These are phyloP conservation scores for Orbilia ellipsospora DNA, from an alignment of 2,329 filamentous ascomycete species.

Conservation along the genomic window DNA sequence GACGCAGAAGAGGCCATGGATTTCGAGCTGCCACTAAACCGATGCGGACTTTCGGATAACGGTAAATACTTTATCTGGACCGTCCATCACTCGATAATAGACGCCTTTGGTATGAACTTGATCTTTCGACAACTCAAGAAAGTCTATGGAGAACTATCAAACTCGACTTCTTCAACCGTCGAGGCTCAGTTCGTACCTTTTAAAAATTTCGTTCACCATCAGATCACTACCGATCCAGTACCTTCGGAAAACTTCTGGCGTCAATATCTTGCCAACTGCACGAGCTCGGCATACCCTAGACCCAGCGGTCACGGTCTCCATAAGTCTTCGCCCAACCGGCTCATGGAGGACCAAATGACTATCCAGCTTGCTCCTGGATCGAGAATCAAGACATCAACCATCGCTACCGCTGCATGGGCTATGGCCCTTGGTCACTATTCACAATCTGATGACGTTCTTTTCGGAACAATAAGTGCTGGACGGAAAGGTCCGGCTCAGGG, in stretches of 20 bases:
- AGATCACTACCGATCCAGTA: not conserved
- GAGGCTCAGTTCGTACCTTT: slow-evolving; percentile 6
- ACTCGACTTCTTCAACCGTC: slow-evolving; percentile 6
- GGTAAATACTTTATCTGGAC: slow-evolving; percentile 14
- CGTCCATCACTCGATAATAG: slow-evolving; percentile 2
- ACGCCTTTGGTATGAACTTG: slow-evolving; percentile 7
- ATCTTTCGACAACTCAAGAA: not conserved
- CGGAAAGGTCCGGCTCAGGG: slow-evolving; percentile 12
- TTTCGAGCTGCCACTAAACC: slow-evolving; percentile 12
- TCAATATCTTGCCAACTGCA: slow-evolving; percentile 15
- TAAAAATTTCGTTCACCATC: slow-evolving; percentile 12
- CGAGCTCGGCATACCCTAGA: slow-evolving; percentile 16
- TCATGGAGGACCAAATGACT: slow-evolving; percentile 15
- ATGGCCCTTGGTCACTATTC: slow-evolving; percentile 9
- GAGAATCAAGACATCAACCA: slow-evolving; percentile 18
- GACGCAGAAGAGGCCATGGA: slow-evolving; percentile 19
- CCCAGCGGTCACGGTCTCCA: not conserved
- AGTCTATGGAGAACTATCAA: slow-evolving; percentile 15
- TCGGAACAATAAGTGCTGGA: slow-evolving; percentile 20
- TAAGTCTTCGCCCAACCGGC: slow-evolving; percentile 3
- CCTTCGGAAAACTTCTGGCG: slow-evolving; percentile 12
- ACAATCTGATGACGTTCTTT: slow-evolving; percentile 20
- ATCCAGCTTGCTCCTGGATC: slow-evolving; percentile 11
- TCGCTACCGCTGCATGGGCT: slow-evolving; percentile 15
- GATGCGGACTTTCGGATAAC: slow-evolving; percentile 5